A percentile compares a stretch with the other conserved stretches of the same genome.
phyloP scores from a whole-genome alignment of 2,329 filamentous ascomycete genomes.

The Cercospora berteroae region DNA sequence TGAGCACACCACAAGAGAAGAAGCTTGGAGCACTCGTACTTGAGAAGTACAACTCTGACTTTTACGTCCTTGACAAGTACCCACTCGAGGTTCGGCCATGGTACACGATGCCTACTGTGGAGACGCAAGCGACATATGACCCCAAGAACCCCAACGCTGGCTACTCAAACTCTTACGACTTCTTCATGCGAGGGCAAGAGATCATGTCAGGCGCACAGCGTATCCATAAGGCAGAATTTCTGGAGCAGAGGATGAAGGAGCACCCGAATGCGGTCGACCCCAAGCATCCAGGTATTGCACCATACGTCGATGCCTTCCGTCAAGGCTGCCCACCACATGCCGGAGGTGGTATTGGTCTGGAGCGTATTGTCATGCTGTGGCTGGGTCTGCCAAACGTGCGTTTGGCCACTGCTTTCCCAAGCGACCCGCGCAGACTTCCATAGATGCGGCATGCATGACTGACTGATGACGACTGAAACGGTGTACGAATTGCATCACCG shows the following conservation, averaged over 20 bases:
- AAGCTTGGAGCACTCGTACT: conserved; percentile 83
- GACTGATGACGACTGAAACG: neutral
- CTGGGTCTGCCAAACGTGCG: conserved; percentile 63
- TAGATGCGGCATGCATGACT: neutral
- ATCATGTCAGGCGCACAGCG: conserved; percentile 67
- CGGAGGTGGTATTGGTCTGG: conserved; percentile 64
- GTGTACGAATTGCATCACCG: neutral
- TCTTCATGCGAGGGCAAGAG: conserved; percentile 70
- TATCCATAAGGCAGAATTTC: conserved; percentile 60
- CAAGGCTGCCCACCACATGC: conserved; percentile 65
- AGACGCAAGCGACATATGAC: conserved; percentile 52
- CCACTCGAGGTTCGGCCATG: conserved; percentile 84
- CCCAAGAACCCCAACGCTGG: conserved; percentile 51
- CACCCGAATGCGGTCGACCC: conserved; percentile 59
- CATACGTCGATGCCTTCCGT: conserved; percentile 63
- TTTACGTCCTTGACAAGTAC: conserved; percentile 97
- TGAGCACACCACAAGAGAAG: conserved; percentile 78
- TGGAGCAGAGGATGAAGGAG: conserved; percentile 57
- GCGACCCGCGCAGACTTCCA: conserved; percentile 56
- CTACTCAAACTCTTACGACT: conserved; percentile 64
- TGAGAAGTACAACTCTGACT: conserved; percentile 89
- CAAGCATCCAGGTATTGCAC: conserved; percentile 57
- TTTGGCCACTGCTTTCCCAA: conserved; percentile 61
- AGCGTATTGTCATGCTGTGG: conserved; percentile 67
- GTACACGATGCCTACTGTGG: conserved; percentile 79